Evolutionary conservation across 1,139 yeast genomes (phyloP), one percentile per base, ranked within the genome.

Genomic region (Pichia sp.): DNA sequence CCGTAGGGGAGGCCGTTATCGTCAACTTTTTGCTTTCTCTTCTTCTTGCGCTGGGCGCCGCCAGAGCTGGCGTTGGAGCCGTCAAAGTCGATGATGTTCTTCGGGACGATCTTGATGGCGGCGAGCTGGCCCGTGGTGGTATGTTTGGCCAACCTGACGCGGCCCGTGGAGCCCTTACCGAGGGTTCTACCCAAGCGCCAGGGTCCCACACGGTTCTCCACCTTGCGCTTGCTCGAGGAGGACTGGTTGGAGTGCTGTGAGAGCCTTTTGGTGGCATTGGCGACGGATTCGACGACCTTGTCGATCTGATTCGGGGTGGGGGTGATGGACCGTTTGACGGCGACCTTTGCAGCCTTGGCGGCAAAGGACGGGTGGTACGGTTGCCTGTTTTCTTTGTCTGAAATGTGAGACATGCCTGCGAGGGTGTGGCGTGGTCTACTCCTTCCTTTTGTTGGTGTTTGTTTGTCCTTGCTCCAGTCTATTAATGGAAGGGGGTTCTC

Each of bases 141-240:
- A 63, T 86, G 85, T 53, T 85, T 84, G 16, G 91, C 95, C 45
- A 86, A 69, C 37, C 87, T 74, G 2, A 86, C 95, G 55, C 91
- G 73, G 3, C 93, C 93, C 0, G 93, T 85, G 49, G 93, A 87
- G 22, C 95, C 95, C 63, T 87, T 76, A 4, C 95, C 95, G 52
- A 86, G 69, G 6, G 93, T 85, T 63, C 83, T 80, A 21, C 95
- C 95, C 53, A 86, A 71, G 60, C 79, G 79, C 95, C 95, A 86
- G 9, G 95, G 95, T 2, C 95, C 95, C 18, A 86, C 78, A 54
- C 75, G 71, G 63, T 79, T 80, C 61, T 80, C 83, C 8, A 80
- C 72, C 59, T 78, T 76, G 49, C 82, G 68, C 62, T 79, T 79
- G 58, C 74, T 73, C 54, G 73, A 52, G 16, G 51, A 71, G 64